Percentiles rank a stretch among this genome's conserved stretches.
Evolutionary conservation across 176 grass and related monocot genomes (phyloP).

Genomic region (Oryza glumipatula): DNA sequence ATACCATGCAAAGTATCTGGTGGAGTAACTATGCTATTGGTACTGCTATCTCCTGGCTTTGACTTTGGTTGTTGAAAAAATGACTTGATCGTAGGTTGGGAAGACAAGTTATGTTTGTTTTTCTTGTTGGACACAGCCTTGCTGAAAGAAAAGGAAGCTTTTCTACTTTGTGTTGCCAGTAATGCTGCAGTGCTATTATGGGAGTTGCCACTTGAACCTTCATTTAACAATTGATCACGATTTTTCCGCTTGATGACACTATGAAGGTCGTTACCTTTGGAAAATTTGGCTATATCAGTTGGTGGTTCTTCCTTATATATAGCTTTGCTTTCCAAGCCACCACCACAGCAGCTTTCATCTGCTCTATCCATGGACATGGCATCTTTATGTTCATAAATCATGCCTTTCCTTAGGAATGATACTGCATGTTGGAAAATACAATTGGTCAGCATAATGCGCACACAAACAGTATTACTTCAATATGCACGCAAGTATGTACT

Average conservation of each 20-base stretch:
- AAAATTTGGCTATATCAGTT: conserved; percentile 36
- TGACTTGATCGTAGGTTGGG: conserved; percentile 91
- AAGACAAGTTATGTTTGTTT: conserved; percentile 51
- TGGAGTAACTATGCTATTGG: conserved; percentile 37
- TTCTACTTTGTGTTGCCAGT: conserved; percentile 24
- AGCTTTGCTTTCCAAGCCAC: conserved; percentile 46
- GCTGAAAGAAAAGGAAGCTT: conserved; percentile 37
- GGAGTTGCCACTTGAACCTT: conserved; percentile 24
- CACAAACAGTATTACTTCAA: not conserved
- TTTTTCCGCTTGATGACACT: conserved; percentile 40
- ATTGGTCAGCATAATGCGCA: conserved; percentile 8
- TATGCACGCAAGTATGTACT: conserved; percentile 17
- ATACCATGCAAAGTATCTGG: conserved; percentile 12
- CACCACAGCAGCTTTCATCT: conserved; percentile 39
- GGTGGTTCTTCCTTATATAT: conserved; percentile 33
- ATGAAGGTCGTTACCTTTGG: conserved; percentile 36
- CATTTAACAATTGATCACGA: conserved; percentile 43
- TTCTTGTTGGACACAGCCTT: conserved; percentile 62
- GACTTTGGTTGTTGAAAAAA: conserved; percentile 67
- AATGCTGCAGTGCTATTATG: conserved; percentile 5
- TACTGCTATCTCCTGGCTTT: conserved; percentile 31
- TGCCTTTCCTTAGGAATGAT: conserved; percentile 47
- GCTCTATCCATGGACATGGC: conserved; percentile 21
- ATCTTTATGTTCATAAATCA: conserved; percentile 39
- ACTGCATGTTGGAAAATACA: conserved; percentile 18